Evolutionary conservation across 2,329 filamentous ascomycete species (phyloP).

Genomic region (Sarocladium kiliense): DNA sequence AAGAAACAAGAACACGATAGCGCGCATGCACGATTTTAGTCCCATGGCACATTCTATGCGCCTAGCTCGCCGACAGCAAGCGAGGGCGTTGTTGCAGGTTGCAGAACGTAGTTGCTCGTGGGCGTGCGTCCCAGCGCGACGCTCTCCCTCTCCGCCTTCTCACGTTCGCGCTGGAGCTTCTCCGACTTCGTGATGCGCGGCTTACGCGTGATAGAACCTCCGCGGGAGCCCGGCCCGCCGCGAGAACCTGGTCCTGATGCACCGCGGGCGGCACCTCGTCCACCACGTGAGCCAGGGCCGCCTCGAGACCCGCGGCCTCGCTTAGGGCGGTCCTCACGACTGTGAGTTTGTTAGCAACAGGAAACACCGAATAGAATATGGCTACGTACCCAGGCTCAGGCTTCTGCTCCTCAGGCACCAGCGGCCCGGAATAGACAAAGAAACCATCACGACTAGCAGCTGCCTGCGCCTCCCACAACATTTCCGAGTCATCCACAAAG

Average conservation of each 20-base stretch:
- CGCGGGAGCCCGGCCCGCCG: conserved; percentile 64
- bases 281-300: conserved; percentile 41
- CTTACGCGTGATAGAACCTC: conserved; percentile 70
- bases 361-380: neutral
- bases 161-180: conserved; percentile 72
- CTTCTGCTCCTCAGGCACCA: conserved; percentile 84
- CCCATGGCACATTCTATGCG: conserved; percentile 23
- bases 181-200: conserved; percentile 83
- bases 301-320: conserved; percentile 50
- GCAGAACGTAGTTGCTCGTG: conserved; percentile 30
- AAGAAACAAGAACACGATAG: neutral
- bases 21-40: neutral
- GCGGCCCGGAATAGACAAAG: conserved; percentile 92
- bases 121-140: conserved; percentile 34
- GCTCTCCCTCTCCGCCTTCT: conserved; percentile 70
- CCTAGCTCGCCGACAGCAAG: conserved; percentile 32
- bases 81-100: conserved; percentile 28
- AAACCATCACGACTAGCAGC: conserved; percentile 94
- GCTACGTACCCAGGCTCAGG: conserved; percentile 46
- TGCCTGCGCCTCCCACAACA: conserved; percentile 93
- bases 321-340: conserved; percentile 68
- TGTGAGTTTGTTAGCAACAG: conserved; percentile 36
- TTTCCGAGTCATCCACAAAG: conserved; percentile 88
- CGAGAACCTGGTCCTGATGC: conserved; percentile 38
- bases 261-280: conserved; percentile 51